These are phyloP conservation scores for Cladosporium sp. DNA, from an alignment of 2,329 filamentous ascomycete genomes.

Conservation along the genomic window DNA sequence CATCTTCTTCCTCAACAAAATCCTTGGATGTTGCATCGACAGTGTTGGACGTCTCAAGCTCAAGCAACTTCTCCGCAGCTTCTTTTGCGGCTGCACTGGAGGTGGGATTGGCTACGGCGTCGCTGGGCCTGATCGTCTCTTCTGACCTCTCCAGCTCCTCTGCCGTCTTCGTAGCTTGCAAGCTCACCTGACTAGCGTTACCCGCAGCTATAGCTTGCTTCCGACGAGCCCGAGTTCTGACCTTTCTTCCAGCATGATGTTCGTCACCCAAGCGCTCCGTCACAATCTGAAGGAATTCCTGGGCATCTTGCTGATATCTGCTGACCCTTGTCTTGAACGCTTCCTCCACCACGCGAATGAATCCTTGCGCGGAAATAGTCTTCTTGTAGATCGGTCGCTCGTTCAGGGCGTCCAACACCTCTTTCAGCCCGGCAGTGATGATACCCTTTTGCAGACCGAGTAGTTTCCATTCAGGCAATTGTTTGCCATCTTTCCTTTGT, in stretches of 20 bases:
- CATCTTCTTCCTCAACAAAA: conserved; percentile 27
- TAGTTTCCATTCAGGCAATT: conserved; percentile 48
- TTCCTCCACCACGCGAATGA: conserved; percentile 78
- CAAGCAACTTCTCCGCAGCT: conserved; percentile 12
- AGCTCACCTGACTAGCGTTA: conserved; percentile 3
- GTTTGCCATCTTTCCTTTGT: conserved; percentile 52
- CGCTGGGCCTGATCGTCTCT: conserved; percentile 19
- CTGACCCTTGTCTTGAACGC: conserved; percentile 91
- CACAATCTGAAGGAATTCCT: conserved; percentile 94
- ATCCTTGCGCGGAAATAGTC: conserved; percentile 82
- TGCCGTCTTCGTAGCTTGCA: conserved; percentile 1
- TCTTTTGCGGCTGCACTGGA: conserved; percentile 15
- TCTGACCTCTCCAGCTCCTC: conserved; percentile 17
- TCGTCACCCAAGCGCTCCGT: conserved; percentile 91
- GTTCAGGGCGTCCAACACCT: conserved; percentile 88
- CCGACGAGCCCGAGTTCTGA: conserved; percentile 58
- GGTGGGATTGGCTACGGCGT: conserved; percentile 11
- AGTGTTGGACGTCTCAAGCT: not conserved
- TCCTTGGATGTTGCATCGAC: conserved; percentile 21
- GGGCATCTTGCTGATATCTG: conserved; percentile 93
- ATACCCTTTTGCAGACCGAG: conserved; percentile 72
- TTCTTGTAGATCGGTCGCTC: conserved; percentile 92
- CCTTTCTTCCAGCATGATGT: conserved; percentile 80
- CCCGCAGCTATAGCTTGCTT: conserved; percentile 14
- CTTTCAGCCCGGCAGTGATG: conserved; percentile 85